Conservation (phyloP, 2,329 filamentous ascomycete species). For the Didymosphaeria variabile region DNA sequence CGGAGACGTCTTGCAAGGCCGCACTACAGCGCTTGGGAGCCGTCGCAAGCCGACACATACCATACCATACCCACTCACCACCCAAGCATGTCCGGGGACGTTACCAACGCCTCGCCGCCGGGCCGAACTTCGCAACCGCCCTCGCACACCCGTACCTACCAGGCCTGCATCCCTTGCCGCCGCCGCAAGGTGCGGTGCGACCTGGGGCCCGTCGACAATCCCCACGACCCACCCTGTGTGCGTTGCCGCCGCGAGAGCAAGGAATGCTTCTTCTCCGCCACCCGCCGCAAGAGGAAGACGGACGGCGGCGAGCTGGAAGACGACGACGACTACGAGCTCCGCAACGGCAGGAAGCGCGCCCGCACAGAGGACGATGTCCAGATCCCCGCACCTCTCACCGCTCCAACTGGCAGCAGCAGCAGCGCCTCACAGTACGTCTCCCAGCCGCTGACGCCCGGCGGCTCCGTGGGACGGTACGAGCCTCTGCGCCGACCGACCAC, state of each 20-base stretch:
- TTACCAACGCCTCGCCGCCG: constrained; percentile 37
- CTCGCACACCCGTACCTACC: constrained; percentile 50
- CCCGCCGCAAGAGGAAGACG: constrained; percentile 87
- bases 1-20: constrained; percentile 11
- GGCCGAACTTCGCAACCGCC: constrained; percentile 22
- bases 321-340: constrained; percentile 70
- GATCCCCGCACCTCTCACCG: constrained; percentile 40
- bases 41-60: constrained; percentile 33
- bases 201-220: constrained; percentile 81
- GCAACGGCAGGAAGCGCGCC: constrained; percentile 76
- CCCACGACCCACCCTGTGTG: constrained; percentile 91
- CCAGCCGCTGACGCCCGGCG: constrained; percentile 71
- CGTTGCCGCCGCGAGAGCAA: constrained; percentile 95
- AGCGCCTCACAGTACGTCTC: constrained; percentile 31
- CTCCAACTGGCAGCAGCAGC: constrained; percentile 25
- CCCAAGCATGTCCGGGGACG: constrained; percentile 27
- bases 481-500: constrained; percentile 70
- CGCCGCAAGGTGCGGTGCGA: constrained; percentile 68
- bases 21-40: constrained; percentile 22
- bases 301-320: constrained; percentile 59
- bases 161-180: constrained; percentile 64
- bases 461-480: constrained; percentile 70
- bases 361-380: constrained; percentile 59
- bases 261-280: constrained; percentile 96
- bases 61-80: constrained; percentile 7